Base-by-base conservation (phyloP, 2,329 filamentous ascomycete genomes). In the Pleoardoris graminearum region DNA sequence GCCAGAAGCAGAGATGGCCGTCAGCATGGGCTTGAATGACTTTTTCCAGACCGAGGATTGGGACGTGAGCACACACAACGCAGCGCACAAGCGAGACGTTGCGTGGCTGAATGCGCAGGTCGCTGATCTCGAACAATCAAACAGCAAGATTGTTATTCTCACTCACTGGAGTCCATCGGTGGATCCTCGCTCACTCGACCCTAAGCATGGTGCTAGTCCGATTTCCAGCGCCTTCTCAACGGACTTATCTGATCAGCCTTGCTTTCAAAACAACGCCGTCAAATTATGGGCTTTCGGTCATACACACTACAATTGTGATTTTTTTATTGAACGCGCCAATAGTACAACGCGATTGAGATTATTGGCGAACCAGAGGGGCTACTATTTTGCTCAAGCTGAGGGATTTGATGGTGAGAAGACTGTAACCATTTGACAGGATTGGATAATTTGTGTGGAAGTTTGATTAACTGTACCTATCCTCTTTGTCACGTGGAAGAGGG, bases 281-380 rank as follows among this genome's bases (percentile, higher is more conserved):
- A 73, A 65, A 59, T 25, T 77, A 0, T 82, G 77, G 79, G 78
- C 71, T 0, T 81, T 80, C 64, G 78, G 78, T 0, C 78, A 81
- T 52, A 81, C 78, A 8, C 77, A 80, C 55, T 79, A 69, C 57
- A 79, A 77, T 51, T 79, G 76, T 58, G 72, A 76, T n/a, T 30
- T 43, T 32, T 25, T 30, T 3, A 3, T 14, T 16, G 39, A 43
- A n/a, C n/a, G n/a, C n/a, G n/a, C n/a, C n/a, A n/a, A n/a, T n/a
- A n/a, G n/a, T n/a, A 14, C 27, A 2, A 3, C 7, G 8, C 39
- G 12, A 16, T 11, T 21, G 7, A 22, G 39, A 32, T n/a, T 43
- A 2, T 4, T 43, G 11, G 17, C 39, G 25, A 43, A 43, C 14
- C 39, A 43, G 39, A 14, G 39, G 7, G 39, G 39, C 19, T 43